Conservation (phyloP, 129 eudicot species). For the Heracleum sosnowskyi region DNA sequence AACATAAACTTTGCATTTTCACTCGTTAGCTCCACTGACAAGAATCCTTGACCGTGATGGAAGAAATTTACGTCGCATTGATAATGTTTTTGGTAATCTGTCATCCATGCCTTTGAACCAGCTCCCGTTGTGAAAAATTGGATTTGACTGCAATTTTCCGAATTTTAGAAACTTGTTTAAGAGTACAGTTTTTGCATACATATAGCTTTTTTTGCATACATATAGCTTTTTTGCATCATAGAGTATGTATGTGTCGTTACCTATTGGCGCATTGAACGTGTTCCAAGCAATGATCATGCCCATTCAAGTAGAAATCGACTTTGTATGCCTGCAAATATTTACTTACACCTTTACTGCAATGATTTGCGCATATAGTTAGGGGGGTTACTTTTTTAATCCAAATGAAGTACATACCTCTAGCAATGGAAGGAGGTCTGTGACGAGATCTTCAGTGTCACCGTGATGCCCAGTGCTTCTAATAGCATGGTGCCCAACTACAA, state of each 20-base stretch:
- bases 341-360: background rate
- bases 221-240: background rate
- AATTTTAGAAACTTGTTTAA: background rate
- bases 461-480: constrained; percentile 56
- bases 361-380: background rate
- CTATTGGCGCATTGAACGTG: constrained; percentile 37
- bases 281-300: constrained; percentile 62
- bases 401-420: constrained; percentile 29
- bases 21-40: constrained; percentile 40
- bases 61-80: constrained; percentile 35
- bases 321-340: constrained; percentile 32
- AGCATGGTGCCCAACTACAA: constrained; percentile 53
- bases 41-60: constrained; percentile 52
- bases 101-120: constrained; percentile 61
- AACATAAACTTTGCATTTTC: constrained; percentile 28
- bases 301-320: constrained; percentile 57
- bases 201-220: too few relatives aligned
- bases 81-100: constrained; percentile 23
- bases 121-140: constrained; percentile 59
- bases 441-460: constrained; percentile 55
- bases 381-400: background rate
- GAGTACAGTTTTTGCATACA: background rate
- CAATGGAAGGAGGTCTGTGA: constrained; percentile 43
- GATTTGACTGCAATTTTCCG: constrained; percentile 27
- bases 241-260: constrained; percentile 7